These are phyloP conservation scores for Curvularia hawaiiensis DNA, from an alignment of 2,329 filamentous ascomycete species.

Conservation along the genomic window DNA sequence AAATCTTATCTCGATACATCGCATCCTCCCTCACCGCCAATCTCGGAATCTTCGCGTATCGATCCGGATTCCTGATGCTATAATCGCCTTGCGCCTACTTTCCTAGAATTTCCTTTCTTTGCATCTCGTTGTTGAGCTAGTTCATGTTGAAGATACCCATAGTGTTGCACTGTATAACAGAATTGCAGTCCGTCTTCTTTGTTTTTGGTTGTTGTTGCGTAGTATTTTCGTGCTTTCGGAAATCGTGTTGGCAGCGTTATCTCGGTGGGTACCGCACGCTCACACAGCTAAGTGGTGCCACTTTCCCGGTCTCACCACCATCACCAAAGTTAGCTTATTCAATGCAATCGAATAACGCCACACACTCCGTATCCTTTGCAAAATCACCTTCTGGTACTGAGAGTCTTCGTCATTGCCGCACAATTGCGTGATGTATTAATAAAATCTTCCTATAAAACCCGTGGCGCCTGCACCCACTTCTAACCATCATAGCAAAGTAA, in stretches of 20 bases:
- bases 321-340: not conserved
- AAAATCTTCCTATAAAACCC: constrained; percentile 1
- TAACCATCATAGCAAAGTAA: not conserved
- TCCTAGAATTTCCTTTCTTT: not conserved
- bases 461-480: not conserved
- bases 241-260: not conserved
- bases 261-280: not conserved
- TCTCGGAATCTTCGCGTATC: constrained; percentile 28
- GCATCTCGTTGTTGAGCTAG: not conserved
- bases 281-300: constrained; percentile 9
- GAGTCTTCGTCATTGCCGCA: not conserved
- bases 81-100: not conserved
- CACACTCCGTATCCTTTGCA: not conserved
- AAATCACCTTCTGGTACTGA: not conserved
- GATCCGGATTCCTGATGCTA: not conserved
- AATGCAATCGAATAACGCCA: constrained; percentile 3
- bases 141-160: not conserved
- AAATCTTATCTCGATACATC: constrained; percentile 21
- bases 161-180: not conserved
- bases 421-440: not conserved
- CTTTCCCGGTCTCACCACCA: constrained; percentile 11
- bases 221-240: not conserved
- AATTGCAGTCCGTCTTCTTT: too few species aligned
- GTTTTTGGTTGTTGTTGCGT: not conserved
- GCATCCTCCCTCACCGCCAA: constrained; percentile 35